Percentiles rank a stretch among this genome's conserved stretches.
phyloP scores from a whole-genome alignment of 495 filamentous ascomycete genomes.

The Amorphotheca resinae region DNA sequence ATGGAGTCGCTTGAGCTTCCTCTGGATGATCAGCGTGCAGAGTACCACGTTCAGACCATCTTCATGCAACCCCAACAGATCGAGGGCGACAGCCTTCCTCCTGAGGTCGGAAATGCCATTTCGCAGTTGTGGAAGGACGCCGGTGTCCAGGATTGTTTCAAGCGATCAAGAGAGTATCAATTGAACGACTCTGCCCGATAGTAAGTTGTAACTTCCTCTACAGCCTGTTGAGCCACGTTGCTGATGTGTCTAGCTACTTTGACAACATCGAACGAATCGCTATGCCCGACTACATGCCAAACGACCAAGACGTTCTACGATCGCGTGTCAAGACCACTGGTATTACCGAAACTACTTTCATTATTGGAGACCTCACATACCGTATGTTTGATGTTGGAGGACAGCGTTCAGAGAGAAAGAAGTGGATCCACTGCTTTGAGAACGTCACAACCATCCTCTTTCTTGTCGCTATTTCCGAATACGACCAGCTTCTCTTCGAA shows the following conservation, averaged over 20 bases:
- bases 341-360: constrained; percentile 98
- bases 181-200: constrained; percentile 97
- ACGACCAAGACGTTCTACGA: constrained; percentile 92
- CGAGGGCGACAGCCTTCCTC: constrained; percentile 85
- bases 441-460: constrained; percentile 98
- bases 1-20: constrained; percentile 91
- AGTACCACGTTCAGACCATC: constrained; percentile 90
- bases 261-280: constrained; percentile 89
- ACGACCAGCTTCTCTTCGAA: constrained; percentile 96
- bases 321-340: constrained; percentile 98
- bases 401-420: constrained; percentile 97
- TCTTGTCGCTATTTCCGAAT: constrained; percentile 96
- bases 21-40: constrained; percentile 73
- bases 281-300: constrained; percentile 86
- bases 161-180: constrained; percentile 90
- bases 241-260: constrained; percentile 67
- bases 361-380: constrained; percentile 94
- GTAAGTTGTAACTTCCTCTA: constrained; percentile 41
- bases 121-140: constrained; percentile 87
- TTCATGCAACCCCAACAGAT: constrained; percentile 95
- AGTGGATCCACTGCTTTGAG: constrained; percentile 99
- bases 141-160: constrained; percentile 92
- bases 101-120: constrained; percentile 89
- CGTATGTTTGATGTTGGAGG: constrained; percentile 99
- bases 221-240: not conserved